phyloP scores from a whole-genome alignment of 768 basidiomycete species.

The Plicaturopsis crispa region DNA sequence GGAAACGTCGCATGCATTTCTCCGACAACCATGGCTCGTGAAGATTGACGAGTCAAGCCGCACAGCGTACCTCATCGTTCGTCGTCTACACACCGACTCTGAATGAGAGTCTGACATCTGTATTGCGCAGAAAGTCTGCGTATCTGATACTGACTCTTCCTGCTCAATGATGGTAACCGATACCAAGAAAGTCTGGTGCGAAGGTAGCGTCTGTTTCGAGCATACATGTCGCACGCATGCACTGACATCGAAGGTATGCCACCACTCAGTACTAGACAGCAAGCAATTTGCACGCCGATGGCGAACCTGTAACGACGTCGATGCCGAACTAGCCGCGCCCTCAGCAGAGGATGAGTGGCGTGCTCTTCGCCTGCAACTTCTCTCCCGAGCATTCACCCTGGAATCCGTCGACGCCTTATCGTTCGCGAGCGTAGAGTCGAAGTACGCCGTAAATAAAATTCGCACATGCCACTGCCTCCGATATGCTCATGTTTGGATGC shows the following conservation, averaged over 20 bases:
- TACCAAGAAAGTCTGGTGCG: conserved; percentile 66
- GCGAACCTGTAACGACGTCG: conserved; percentile 46
- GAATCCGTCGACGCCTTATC: conserved; percentile 47
- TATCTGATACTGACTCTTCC: conserved; percentile 44
- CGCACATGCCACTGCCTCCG: background rate
- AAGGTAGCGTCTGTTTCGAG: conserved; percentile 40
- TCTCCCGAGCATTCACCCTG: conserved; percentile 56
- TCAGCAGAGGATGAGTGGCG: conserved; percentile 61
- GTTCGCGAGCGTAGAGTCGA: conserved; percentile 54
- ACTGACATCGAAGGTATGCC: conserved; percentile 8
- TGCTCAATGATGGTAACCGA: conserved; percentile 66
- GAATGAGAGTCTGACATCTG: conserved; percentile 1
- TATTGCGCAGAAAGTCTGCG: conserved; percentile 52
- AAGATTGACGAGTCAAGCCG: conserved; percentile 54
- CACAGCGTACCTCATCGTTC: conserved; percentile 65
- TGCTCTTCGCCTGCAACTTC: conserved; percentile 40
- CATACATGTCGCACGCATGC: conserved; percentile 6
- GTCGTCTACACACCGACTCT: conserved; percentile 18
- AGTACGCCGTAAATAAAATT: conserved; percentile 43
- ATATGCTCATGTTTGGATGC: conserved; percentile 3
- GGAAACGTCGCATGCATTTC: conserved; percentile 49
- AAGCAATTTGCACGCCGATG: conserved; percentile 64
- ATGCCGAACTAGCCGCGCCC: conserved; percentile 22
- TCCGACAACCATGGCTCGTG: conserved; percentile 68
- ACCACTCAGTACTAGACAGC: conserved; percentile 38